Conservation (phyloP, 1,284 basidiomycete genomes). For the Fistulinella cinereoalba region DNA sequence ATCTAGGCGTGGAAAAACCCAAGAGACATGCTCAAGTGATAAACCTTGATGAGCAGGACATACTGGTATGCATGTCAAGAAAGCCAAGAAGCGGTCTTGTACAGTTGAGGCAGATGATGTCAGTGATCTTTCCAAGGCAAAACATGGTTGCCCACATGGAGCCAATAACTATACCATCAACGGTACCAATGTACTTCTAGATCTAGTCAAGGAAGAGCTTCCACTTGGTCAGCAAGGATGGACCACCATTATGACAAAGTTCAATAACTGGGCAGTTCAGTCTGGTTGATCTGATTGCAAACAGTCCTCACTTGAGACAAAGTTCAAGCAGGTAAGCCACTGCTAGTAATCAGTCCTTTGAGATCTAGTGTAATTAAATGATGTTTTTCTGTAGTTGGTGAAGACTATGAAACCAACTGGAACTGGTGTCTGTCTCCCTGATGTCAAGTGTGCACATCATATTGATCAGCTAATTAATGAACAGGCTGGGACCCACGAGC, state of each 20-base stretch:
- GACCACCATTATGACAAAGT: conserved; percentile 17
- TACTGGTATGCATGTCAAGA: neutral
- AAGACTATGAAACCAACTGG: conserved; percentile 35
- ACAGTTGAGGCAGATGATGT: neutral
- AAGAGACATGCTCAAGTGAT: neutral
- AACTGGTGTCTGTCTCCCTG: conserved; percentile 28
- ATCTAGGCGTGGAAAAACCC: neutral
- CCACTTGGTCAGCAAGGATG: conserved; percentile 17
- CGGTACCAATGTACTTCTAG: conserved; percentile 16
- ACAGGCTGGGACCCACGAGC: conserved; percentile 18
- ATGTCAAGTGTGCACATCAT: conserved; percentile 26
- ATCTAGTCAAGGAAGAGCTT: conserved; percentile 12
- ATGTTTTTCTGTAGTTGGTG: conserved; percentile 1
- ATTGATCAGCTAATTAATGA: conserved; percentile 29
- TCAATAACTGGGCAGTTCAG: conserved; percentile 20
- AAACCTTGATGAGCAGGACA: neutral
- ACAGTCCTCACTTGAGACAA: conserved; percentile 29
- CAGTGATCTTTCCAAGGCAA: neutral
- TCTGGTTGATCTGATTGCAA: conserved; percentile 16
- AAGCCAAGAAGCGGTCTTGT: neutral
- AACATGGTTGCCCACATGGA: neutral
- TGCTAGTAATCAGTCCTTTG: neutral
- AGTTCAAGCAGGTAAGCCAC: conserved; percentile 34
- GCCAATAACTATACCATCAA: conserved; percentile 18
- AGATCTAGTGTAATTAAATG: neutral